Percentiles rank a stretch among this genome's conserved stretches.
Conservation (phyloP, 768 basidiomycete genomes). For the Podaxis carcinomalis region DNA sequence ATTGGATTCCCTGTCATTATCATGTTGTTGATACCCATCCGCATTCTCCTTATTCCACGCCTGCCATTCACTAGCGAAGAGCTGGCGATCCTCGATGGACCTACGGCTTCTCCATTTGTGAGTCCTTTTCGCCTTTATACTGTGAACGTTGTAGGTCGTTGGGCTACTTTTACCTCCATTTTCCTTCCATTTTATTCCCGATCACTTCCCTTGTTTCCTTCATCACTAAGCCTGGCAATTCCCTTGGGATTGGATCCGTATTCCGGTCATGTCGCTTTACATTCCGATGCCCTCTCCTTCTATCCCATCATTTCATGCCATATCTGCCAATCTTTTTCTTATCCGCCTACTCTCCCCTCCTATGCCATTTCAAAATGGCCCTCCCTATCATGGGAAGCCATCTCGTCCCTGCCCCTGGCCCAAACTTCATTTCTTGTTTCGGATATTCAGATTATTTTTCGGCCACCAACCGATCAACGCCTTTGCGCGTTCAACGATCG, state of each 20-base stretch:
- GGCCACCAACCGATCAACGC: neutral
- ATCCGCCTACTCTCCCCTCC: neutral
- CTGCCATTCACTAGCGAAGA: conserved; percentile 77
- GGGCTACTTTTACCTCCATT: neutral
- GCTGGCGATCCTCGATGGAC: conserved; percentile 81
- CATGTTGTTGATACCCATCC: conserved; percentile 73
- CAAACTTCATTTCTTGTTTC: neutral
- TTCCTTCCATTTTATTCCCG: neutral
- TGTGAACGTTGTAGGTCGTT: conserved; percentile 23
- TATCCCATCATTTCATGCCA: neutral
- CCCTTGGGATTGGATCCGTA: neutral
- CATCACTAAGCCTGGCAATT: neutral
- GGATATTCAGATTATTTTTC: neutral
- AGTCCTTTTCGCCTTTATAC: conserved; percentile 38
- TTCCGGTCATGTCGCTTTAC: neutral
- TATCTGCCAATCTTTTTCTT: neutral
- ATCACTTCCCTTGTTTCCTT: neutral
- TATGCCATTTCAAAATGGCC: neutral
- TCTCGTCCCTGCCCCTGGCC: neutral
- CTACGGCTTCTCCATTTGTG: conserved; percentile 84
- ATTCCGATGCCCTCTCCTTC: neutral
- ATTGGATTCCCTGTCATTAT: conserved; percentile 92
- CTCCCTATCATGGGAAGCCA: no score
- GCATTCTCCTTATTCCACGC: conserved; percentile 66
- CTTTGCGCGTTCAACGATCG: neutral